Conservation (phyloP, 345 rosid species). For the Syzygium grande region DNA sequence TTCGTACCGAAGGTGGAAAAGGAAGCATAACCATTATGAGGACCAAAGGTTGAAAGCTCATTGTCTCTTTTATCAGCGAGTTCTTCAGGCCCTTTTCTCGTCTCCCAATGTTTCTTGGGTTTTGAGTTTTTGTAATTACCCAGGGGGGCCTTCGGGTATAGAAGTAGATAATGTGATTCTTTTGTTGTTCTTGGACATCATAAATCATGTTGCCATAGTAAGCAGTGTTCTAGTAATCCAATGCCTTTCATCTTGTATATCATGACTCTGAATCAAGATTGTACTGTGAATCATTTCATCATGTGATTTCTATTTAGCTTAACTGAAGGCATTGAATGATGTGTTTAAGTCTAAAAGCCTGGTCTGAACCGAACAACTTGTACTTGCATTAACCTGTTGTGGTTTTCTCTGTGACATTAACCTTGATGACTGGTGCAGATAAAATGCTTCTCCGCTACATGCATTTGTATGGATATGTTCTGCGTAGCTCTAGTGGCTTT, state of each 20-base stretch:
- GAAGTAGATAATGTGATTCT: neutral
- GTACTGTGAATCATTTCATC: neutral
- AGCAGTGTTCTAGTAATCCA: neutral
- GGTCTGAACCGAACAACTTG: neutral
- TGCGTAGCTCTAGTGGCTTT: neutral
- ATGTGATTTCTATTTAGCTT: neutral
- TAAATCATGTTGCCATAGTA: neutral
- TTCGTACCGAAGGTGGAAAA: conserved; percentile 96
- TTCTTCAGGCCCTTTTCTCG: conserved; percentile 12
- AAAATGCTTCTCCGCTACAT: neutral
- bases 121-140: neutral
- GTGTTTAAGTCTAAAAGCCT: neutral
- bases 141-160: neutral
- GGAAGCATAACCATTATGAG: conserved; percentile 98
- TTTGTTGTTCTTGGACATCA: conserved; percentile 1
- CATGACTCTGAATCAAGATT: neutral
- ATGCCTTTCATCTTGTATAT: neutral
- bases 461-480: neutral
- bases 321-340: neutral
- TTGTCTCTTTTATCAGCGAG: conserved; percentile 3
- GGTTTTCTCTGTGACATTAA: neutral
- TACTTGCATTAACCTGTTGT: neutral
- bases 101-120: conserved; percentile 3
- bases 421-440: neutral
- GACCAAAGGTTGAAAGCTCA: conserved; percentile 62